Evolutionary conservation across 176 grass and related monocot species (phyloP).

Genomic region (Stipa capillata): DNA sequence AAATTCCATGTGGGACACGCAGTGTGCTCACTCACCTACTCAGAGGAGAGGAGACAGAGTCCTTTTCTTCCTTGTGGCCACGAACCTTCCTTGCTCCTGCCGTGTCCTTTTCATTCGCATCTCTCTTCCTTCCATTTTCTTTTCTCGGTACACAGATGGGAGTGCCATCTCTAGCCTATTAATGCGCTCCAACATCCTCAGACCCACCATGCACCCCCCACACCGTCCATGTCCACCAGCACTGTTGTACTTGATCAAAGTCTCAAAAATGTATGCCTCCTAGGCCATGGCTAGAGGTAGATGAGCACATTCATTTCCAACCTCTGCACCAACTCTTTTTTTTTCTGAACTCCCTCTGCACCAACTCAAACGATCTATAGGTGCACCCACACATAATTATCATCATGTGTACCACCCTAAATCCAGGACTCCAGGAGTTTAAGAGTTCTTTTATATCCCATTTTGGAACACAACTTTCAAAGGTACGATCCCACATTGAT

Average conservation of each 20-base stretch:
- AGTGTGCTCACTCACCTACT: background rate
- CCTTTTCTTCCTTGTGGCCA: background rate
- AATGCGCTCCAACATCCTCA: conserved; percentile 22
- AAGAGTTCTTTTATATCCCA: background rate
- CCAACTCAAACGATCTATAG: conserved; percentile 12
- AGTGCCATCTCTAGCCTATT: conserved; percentile 8
- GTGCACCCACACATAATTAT: background rate
- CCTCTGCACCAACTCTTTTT: too few relatives aligned
- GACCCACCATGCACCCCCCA: conserved; percentile 16
- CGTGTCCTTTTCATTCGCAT: background rate
- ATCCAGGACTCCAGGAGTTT: too few relatives aligned
- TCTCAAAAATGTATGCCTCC: conserved; percentile 1
- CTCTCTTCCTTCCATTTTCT: background rate
- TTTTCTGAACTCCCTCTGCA: too few relatives aligned
- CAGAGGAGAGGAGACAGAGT: background rate
- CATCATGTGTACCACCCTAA: background rate
- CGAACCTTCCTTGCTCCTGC: background rate
- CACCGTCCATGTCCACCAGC: conserved; percentile 18
- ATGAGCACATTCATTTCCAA: conserved; percentile 24
- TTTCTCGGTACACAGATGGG: background rate
- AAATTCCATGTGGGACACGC: conserved; percentile 7
- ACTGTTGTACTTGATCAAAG: background rate
- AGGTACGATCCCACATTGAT: too few relatives aligned
- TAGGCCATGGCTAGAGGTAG: background rate
- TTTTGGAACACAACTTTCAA: too few relatives aligned